phyloP scores from a whole-genome alignment of 23 red algal genomes.

The Gracilariopsis chorda region DNA sequence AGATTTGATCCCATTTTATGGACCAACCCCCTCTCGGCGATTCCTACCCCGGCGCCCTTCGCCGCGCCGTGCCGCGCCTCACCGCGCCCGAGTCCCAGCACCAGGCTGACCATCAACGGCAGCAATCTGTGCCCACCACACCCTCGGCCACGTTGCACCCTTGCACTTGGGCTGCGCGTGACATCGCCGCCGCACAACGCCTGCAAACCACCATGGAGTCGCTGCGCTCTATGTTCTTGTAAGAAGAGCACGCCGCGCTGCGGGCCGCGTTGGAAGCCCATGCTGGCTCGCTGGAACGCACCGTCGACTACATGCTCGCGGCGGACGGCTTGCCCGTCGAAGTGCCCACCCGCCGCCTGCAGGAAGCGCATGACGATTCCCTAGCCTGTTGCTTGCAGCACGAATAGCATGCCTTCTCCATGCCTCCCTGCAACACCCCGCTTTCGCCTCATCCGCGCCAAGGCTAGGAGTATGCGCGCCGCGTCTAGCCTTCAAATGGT shows the following conservation, averaged over 20 bases:
- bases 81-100: too few species aligned
- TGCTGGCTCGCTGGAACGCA: constrained; percentile 47
- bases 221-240: constrained; percentile 40
- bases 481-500: too few species aligned
- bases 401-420: background rate
- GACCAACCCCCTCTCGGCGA: too few species aligned
- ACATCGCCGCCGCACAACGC: too few species aligned
- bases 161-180: too few species aligned
- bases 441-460: background rate
- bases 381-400: constrained; percentile 37
- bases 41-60: too few species aligned
- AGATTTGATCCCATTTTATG: too few species aligned
- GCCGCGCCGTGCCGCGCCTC: too few species aligned
- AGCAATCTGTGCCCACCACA: background rate
- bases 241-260: constrained; percentile 16
- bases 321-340: background rate
- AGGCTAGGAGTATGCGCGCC: too few species aligned
- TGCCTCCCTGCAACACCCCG: background rate
- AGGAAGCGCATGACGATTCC: constrained; percentile 52
- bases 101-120: too few species aligned
- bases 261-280: constrained; percentile 39
- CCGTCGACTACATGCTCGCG: constrained; percentile 45
- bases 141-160: too few species aligned
- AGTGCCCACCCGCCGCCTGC: background rate
- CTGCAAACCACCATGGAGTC: constrained; percentile 59